phyloP scores from a whole-genome alignment of 805 yeast genomes.

The Clavispora asparagi region DNA sequence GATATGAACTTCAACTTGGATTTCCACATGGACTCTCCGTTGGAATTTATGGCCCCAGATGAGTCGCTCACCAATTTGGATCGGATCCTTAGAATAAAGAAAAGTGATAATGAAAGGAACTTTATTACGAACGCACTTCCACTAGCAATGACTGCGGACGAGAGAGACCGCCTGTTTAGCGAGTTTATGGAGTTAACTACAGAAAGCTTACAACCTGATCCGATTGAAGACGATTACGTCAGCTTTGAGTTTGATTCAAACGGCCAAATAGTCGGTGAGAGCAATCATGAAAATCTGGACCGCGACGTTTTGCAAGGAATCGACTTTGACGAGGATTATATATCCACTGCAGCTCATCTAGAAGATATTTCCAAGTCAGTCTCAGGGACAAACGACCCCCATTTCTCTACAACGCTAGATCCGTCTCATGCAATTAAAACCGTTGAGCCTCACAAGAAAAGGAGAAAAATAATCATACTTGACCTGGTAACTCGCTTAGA shows the following conservation, averaged over 20 bases:
- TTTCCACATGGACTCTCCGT: not conserved
- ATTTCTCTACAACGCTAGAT: constrained; percentile 4
- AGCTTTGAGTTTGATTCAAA: constrained; percentile 20
- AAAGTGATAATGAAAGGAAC: not conserved
- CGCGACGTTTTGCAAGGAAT: constrained; percentile 5
- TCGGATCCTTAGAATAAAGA: not conserved
- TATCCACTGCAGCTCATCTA: constrained; percentile 2
- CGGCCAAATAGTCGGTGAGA: constrained; percentile 15
- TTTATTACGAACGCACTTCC: not conserved
- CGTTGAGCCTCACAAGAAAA: not conserved
- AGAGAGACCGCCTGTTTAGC: constrained; percentile 9
- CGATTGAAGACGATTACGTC: constrained; percentile 7
- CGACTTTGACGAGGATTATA: constrained; percentile 11
- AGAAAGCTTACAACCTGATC: constrained; percentile 6
- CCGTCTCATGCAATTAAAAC: constrained; percentile 1
- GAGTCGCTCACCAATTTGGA: not conserved
- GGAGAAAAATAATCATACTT: not conserved
- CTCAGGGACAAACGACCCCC: constrained; percentile 5
- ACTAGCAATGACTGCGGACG: constrained; percentile 4
- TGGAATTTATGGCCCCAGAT: not conserved
- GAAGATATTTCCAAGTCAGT: constrained; percentile 9
- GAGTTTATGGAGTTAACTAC: constrained; percentile 13
- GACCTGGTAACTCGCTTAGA: not conserved
- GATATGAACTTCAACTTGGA: not conserved
- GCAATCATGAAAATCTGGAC: not conserved